Base-by-base conservation (phyloP, 495 filamentous ascomycete genomes). In the Tuber aestivum region DNA sequence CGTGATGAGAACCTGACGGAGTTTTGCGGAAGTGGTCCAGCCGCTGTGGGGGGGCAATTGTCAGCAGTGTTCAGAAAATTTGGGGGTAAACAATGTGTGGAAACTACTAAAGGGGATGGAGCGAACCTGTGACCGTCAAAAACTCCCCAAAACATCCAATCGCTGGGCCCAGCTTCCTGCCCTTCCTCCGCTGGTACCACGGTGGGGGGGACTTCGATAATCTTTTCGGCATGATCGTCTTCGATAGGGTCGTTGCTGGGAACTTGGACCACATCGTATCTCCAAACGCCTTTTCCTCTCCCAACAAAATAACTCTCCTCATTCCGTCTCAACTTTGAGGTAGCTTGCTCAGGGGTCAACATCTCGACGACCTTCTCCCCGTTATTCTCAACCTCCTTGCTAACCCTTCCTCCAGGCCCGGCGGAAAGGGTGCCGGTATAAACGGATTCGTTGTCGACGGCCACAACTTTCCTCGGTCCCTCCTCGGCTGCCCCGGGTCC, bases 81-180 rank as follows among this genome's bases (percentile, higher is more conserved):
- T 20, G 75, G 27, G 50, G 9, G 10, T 61, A 35, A 38, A 35
- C 16, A 68, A 61, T 77, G 32, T 73, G 14, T 14, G 41, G 71
- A 10, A 69, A 56, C 65, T 18, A 70, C 48, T 16, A 12, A 35
- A 40, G 12, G 35, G 70, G 71, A 16, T 21, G 41, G 42, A 74
- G 88, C 88, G 83, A 85, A 94, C 93, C 92, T 92, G 84, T 99
- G 95, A 1, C 95, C 95, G 83, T 99, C 95, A 85, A 97, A 99
- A 20, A 99, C 94, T 56, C 93, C 95, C 96, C 96, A 99, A 83
- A 99, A 99, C 93, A 97, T 98, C 95, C 95, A 99, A 82, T 99
- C 95, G 75, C 88, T 93, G 69, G 85, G 89, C 8, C 85, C 84
- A 44, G 87, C 88, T 77, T 87, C 86, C 44, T 85, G 83, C 41